phyloP scores from a whole-genome alignment of 495 filamentous ascomycete species.

The Usnea hakonensis region DNA sequence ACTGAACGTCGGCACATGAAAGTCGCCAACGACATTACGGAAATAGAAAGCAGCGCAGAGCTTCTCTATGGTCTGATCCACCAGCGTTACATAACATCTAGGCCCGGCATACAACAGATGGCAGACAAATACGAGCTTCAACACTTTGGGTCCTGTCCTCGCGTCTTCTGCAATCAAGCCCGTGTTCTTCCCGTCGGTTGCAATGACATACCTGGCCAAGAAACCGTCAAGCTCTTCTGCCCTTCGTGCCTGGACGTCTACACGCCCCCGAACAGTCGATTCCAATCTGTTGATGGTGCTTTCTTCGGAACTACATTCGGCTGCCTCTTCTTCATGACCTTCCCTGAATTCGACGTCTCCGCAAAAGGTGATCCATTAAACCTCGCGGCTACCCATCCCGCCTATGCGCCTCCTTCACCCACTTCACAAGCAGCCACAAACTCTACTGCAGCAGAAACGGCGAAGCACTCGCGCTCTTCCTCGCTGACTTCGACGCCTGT shows the following conservation, averaged over 20 bases:
- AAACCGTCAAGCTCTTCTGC: constrained; percentile 98
- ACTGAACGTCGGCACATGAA: constrained; percentile 72
- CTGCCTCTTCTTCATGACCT: constrained; percentile 94
- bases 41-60: constrained; percentile 94
- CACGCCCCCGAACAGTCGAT: constrained; percentile 92
- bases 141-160: constrained; percentile 89
- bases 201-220: constrained; percentile 88
- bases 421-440: constrained; percentile 35
- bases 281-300: constrained; percentile 95
- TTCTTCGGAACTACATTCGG: constrained; percentile 98
- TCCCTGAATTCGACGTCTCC: constrained; percentile 81
- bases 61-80: constrained; percentile 97
- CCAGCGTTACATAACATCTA: constrained; percentile 96
- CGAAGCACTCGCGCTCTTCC: constrained; percentile 30
- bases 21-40: constrained; percentile 81
- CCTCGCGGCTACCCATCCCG: constrained; percentile 23
- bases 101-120: constrained; percentile 97
- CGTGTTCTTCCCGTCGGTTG: constrained; percentile 87
- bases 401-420: constrained; percentile 19
- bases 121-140: constrained; percentile 95
- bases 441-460: constrained; percentile 28
- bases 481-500: constrained; percentile 31
- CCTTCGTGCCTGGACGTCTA: constrained; percentile 95
- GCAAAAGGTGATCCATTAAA: constrained; percentile 27
- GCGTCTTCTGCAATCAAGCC: constrained; percentile 78